phyloP scores from a whole-genome alignment of 345 rosid species.

The Clausena lansium region DNA sequence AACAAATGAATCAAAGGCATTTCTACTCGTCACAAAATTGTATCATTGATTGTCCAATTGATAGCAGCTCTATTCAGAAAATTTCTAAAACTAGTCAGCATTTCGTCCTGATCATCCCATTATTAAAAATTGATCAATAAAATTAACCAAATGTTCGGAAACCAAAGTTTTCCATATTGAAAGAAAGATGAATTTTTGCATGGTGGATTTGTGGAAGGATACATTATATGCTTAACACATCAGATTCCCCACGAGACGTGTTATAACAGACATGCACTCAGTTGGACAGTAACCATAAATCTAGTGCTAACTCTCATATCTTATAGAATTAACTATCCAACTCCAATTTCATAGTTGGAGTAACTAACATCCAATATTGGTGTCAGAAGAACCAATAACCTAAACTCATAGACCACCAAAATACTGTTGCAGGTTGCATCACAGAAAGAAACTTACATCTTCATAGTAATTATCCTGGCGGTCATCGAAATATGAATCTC shows the following conservation, averaged over 20 bases:
- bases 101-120: background rate
- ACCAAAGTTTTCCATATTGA: background rate
- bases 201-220: background rate
- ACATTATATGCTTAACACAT: conserved; percentile 2
- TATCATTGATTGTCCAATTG: background rate
- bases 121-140: background rate
- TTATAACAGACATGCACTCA: background rate
- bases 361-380: background rate
- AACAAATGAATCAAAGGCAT: background rate
- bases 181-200: background rate
- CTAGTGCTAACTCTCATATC: background rate
- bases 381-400: background rate
- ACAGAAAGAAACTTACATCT: conserved; percentile 52
- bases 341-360: background rate
- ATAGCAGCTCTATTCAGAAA: background rate
- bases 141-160: background rate
- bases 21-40: background rate
- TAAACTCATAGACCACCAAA: background rate
- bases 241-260: background rate
- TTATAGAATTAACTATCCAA: background rate
- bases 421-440: background rate
- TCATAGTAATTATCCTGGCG: conserved; percentile 41
- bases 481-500: conserved; percentile 51
- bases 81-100: background rate
- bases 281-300: background rate